phyloP scores from a whole-genome alignment of 148 eudicot species.

The Persicaria maculosa region DNA sequence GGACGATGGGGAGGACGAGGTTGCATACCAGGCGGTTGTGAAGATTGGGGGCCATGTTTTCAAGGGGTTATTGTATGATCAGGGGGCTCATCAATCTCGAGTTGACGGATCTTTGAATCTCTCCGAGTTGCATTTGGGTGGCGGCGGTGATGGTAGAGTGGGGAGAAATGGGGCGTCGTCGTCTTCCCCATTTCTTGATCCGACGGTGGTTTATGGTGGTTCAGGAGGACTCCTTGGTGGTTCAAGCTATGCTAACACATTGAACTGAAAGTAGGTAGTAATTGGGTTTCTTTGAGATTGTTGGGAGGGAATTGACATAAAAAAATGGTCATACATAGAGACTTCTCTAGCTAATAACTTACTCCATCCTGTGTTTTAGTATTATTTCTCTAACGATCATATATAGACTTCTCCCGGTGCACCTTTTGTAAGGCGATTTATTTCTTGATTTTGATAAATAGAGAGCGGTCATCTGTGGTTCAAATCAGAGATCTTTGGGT shows the following conservation, averaged over 20 bases:
- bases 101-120: slow-evolving; percentile 58
- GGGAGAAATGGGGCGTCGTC: slow-evolving; percentile 29
- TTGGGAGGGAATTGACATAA: too few relatives aligned
- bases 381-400: too few relatives aligned
- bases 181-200: not conserved
- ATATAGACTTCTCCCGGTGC: too few relatives aligned
- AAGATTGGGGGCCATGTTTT: slow-evolving; percentile 83
- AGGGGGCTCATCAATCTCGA: slow-evolving; percentile 45
- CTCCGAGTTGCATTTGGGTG: slow-evolving; percentile 80
- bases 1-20: slow-evolving; percentile 76
- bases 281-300: too few relatives aligned
- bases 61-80: slow-evolving; percentile 87
- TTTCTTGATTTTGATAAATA: too few relatives aligned
- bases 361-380: too few relatives aligned
- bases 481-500: too few relatives aligned
- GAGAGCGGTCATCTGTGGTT: too few relatives aligned
- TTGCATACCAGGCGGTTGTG: slow-evolving; percentile 74
- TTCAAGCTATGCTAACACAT: slow-evolving; percentile 7
- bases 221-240: not conserved
- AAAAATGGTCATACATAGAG: too few relatives aligned
- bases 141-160: slow-evolving; percentile 19
- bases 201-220: not conserved
- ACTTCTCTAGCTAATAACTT: too few relatives aligned
- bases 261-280: not conserved
- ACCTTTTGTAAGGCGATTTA: too few relatives aligned